Percentiles rank a stretch among this genome's conserved stretches.
Evolutionary conservation across 202 grass and related monocot species (phyloP).

Genomic region (Dendrocalamus latiflorus): DNA sequence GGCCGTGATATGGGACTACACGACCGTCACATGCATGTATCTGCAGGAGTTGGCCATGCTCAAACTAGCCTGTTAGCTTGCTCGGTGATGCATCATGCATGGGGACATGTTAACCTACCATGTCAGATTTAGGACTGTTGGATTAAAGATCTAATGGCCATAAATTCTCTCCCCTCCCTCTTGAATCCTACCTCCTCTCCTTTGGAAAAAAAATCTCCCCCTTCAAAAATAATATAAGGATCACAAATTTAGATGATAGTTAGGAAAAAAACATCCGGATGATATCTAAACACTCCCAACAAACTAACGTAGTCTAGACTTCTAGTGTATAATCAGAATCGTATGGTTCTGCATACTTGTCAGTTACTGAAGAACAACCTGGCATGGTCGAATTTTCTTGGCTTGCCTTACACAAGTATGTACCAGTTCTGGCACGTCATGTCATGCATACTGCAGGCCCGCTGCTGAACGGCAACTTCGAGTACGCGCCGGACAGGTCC

Average conservation of each 20-base stretch:
- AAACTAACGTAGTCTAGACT: not conserved
- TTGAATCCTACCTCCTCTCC: no score
- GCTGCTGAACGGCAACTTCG: conserved; percentile 45
- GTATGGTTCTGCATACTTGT: not conserved
- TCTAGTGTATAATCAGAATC: no score
- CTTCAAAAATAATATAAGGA: no score
- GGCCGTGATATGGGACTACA: not conserved
- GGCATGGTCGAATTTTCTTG: not conserved
- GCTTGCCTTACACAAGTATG: not conserved
- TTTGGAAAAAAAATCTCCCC: no score
- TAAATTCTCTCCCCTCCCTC: no score
- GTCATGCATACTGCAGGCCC: not conserved
- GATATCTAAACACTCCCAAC: no score
- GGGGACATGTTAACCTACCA: not conserved
- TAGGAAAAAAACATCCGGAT: no score
- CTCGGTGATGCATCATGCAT: not conserved
- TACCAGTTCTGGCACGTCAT: not conserved
- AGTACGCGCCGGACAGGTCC: conserved; percentile 21
- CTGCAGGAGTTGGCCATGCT: not conserved
- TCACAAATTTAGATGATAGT: no score
- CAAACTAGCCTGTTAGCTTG: not conserved
- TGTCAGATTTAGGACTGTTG: no score
- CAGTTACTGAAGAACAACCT: not conserved
- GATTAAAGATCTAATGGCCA: no score
- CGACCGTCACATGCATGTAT: not conserved